Conservation (phyloP, 164 flowering plant genomes). For the Tinospora cordifolia region DNA sequence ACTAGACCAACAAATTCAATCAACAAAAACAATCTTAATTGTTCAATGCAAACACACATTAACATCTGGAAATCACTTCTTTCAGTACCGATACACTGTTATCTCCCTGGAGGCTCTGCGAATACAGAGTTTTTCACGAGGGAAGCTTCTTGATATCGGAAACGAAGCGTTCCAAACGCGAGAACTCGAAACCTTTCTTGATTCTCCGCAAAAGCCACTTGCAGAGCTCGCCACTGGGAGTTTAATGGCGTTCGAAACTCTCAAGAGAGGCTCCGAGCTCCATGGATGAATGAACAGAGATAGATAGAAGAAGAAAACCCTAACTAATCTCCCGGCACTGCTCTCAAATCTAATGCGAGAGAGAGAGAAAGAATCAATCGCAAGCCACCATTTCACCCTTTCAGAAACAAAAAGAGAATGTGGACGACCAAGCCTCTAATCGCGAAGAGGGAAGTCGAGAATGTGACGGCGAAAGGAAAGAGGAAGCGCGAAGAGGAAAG, state of each 20-base stretch:
- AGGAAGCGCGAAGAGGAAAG: too few relatives aligned
- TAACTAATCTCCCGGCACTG: too few relatives aligned
- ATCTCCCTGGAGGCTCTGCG: background rate
- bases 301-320: too few relatives aligned
- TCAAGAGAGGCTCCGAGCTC: background rate
- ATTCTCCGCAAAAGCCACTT: background rate
- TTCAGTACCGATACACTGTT: background rate
- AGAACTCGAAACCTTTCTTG: background rate
- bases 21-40: background rate
- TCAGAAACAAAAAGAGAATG: too few relatives aligned
- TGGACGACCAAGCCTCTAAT: too few relatives aligned
- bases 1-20: too few relatives aligned
- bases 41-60: too few relatives aligned
- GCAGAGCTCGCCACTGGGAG: background rate
- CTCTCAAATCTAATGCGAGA: too few relatives aligned
- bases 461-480: too few relatives aligned
- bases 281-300: background rate
- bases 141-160: background rate
- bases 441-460: too few relatives aligned
- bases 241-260: background rate
- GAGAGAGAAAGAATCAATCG: too few relatives aligned
- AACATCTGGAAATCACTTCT: background rate
- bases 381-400: too few relatives aligned
- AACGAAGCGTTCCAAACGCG: background rate
- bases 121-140: background rate